Evolutionary conservation across 2,329 filamentous ascomycete genomes (phyloP), one percentile per base, ranked within the genome.

Genomic region (Pyrenophora graminea): DNA sequence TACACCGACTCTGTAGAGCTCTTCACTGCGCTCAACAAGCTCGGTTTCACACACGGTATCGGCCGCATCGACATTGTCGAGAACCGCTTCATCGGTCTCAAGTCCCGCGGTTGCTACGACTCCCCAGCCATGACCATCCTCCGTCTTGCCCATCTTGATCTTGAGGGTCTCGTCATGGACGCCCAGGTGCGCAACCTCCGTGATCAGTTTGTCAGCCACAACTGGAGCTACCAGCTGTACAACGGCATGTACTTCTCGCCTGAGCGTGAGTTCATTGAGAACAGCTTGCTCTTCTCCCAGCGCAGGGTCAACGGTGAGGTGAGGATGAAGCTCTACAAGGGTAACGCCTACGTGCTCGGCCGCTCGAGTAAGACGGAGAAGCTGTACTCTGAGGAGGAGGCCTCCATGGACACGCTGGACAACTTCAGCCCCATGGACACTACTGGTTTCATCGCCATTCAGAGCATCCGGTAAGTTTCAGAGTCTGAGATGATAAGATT

Each of bases 31-130:
- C 80, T 85, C 63, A 92, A 92, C 77, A 78, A 83, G 52, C 86
- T 93, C 58, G 90, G 84, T 59, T 82, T 84, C 71, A 81, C 79
- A 59, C 79, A 91, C 77, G 90, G 90, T 71, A 83, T 93, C 61
- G 90, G 89, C 66, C 81, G 90, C 67, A 87, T 93, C 61, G 89
- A 93, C 74, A 93, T 93, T 69, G 89, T 92, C 55, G 88, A 91
- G 73, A 89, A 89, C 78, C 83, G 89, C 46, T 90, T 88, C 79
- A 88, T 90, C 68, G 89, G 89, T 58, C 80, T 92, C 65, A 92
- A 92, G 80, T 86, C 82, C 62, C 85, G 89, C 66, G 89, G 89
- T 65, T 92, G 89, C 69, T 92, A 92, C 79, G 89, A 92, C 56
- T 76, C 74, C 36, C 74, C 67, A 39, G 71, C 69, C 63, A 73